phyloP scores from a whole-genome alignment of 768 basidiomycete genomes.

The Xerocomus brunneocitrinus region DNA sequence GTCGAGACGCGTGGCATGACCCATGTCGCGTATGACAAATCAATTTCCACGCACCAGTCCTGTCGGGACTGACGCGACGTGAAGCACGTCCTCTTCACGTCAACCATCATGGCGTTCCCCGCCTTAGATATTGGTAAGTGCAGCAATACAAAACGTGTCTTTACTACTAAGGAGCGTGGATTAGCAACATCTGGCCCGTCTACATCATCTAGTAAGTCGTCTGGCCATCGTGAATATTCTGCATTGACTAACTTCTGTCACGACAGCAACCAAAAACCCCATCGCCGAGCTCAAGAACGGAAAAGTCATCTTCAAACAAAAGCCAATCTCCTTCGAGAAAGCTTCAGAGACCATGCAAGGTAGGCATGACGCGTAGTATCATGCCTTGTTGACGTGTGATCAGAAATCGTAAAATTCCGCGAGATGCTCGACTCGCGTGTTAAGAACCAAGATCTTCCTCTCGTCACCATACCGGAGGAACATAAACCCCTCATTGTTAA shows the following conservation, averaged over 20 bases:
- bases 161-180: background rate
- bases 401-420: conserved; percentile 76
- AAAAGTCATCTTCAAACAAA: conserved; percentile 73
- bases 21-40: conserved; percentile 33
- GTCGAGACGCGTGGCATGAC: conserved; percentile 46
- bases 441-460: conserved; percentile 42
- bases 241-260: conserved; percentile 11
- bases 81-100: conserved; percentile 8
- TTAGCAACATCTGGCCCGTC: conserved; percentile 13
- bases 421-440: conserved; percentile 60
- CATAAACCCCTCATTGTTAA: conserved; percentile 76
- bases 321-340: conserved; percentile 68
- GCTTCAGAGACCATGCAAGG: conserved; percentile 80
- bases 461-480: conserved; percentile 60
- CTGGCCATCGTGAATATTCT: background rate
- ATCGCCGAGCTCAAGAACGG: conserved; percentile 72
- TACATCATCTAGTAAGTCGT: conserved; percentile 15
- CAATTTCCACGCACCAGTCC: conserved; percentile 29
- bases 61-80: conserved; percentile 22
- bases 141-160: conserved; percentile 1
- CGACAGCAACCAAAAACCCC: conserved; percentile 36
- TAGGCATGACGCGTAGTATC: conserved; percentile 26
- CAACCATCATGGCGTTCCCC: conserved; percentile 20
- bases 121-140: conserved; percentile 16
- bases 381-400: background rate